Conservation (phyloP, 495 filamentous ascomycete genomes). For the Trichodelitschia bisporula region DNA sequence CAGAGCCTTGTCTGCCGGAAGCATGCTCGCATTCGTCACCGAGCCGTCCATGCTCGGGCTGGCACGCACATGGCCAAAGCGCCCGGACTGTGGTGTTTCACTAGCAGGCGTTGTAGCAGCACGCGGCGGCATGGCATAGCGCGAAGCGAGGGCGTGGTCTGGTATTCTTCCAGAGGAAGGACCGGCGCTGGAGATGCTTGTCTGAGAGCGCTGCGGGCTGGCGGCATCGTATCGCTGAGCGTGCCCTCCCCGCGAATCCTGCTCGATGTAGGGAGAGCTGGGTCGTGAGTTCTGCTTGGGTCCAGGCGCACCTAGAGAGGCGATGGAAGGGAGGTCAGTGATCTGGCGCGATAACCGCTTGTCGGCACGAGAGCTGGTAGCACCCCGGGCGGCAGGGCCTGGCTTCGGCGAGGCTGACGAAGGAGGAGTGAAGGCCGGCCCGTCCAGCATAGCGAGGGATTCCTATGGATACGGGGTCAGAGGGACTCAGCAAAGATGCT, state of each 20-base stretch:
- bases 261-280: slow-evolving; percentile 38
- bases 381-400: slow-evolving; percentile 22
- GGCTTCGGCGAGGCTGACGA: slow-evolving; percentile 43
- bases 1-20: slow-evolving; percentile 55
- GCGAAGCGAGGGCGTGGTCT: too few relatives aligned
- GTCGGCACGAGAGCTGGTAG: slow-evolving; percentile 27
- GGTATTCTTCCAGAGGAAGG: too few relatives aligned
- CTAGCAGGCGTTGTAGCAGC: slow-evolving; percentile 7
- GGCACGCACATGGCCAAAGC: slow-evolving; percentile 28
- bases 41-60: slow-evolving; percentile 57
- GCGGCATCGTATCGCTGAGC: slow-evolving; percentile 22
- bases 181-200: slow-evolving; percentile 23
- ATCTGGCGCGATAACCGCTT: slow-evolving; percentile 52
- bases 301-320: slow-evolving; percentile 19
- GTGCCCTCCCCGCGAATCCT: slow-evolving; percentile 23
- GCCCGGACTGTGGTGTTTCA: slow-evolving; percentile 18
- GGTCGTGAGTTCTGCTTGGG: slow-evolving; percentile 37
- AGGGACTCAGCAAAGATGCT: neutral
- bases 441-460: slow-evolving; percentile 45
- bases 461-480: slow-evolving; percentile 23
- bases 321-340: slow-evolving; percentile 10
- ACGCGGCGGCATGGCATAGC: too few relatives aligned
- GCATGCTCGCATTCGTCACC: slow-evolving; percentile 29
- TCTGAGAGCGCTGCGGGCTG: slow-evolving; percentile 25
- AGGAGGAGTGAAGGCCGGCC: slow-evolving; percentile 30